Base-by-base conservation (phyloP, 805 yeast species). In the Lipomyces starkeyi region DNA sequence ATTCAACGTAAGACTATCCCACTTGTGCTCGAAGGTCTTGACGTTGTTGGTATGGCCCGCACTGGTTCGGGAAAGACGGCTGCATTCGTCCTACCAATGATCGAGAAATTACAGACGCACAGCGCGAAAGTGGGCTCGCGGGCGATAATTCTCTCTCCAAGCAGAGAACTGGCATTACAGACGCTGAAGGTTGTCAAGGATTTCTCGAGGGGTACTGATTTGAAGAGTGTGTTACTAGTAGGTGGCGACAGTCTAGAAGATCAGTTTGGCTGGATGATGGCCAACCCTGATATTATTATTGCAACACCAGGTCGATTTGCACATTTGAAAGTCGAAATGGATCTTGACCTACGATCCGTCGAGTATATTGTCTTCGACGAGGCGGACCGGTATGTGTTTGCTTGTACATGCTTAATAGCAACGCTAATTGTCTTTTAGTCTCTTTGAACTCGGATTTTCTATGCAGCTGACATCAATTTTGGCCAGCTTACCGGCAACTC, bases 31-130 rank as follows among this genome's bases (percentile, higher is more conserved):
- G 91, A 90, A 59, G 90, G 87, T 64, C 84, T 96, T 76, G 99
- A 95, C 80, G 97, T 95, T 55, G 99, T 95, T 17, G 99, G 98
- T 77, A 95, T 95, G 99, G 99, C 99, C 17, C 86, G 99, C 76
- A 95, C 99, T 0, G 99, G 99, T 75, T 91, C 97, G 32, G 99
- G 99, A 83, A 95, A 95, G 77, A 95, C 99, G 0, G 99, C 99
- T 8, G 98, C 99, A 0, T 95, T 95, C 77, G 85, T 91, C 25
- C 80, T 95, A 64, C 99, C 99, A 2, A 83, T 95, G 82, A 84
- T 95, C 71, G 98, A 95, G 74, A 88, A 86, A 76, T 83, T 94
- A 73, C 91, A 91, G 78, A 79, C 87, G 1, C 98, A 94, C 77
- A 86, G 91, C 57, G 93, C 97, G 37, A 90, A 73, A 60, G 72